These are phyloP conservation scores for Colletotrichum euphorbiae DNA, from an alignment of 2,329 filamentous ascomycete genomes.

Conservation along the genomic window DNA sequence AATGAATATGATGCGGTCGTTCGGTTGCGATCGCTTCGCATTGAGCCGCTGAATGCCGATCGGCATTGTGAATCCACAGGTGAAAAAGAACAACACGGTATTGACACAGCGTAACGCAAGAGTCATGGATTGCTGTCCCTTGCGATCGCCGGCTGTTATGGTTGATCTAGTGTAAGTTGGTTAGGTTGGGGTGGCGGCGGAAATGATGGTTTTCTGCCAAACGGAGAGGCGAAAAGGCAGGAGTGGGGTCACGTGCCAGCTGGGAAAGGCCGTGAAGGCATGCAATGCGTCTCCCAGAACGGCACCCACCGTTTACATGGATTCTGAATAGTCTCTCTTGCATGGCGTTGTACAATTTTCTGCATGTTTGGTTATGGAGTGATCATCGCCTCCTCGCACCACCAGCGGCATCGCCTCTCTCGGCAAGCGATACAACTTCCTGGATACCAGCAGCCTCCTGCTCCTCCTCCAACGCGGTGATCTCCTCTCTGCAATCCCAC, in stretches of 20 bases:
- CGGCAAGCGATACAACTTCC: conserved; percentile 89
- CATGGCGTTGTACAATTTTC: too few species aligned
- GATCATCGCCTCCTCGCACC: conserved; percentile 41
- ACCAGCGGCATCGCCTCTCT: conserved; percentile 71
- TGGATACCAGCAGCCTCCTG: conserved; percentile 95
- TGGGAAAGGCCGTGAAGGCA: background rate
- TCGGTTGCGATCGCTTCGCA: conserved; percentile 78
- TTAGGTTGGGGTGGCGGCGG: background rate
- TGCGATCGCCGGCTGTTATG: too few species aligned
- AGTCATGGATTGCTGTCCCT: too few species aligned
- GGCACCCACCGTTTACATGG: too few species aligned
- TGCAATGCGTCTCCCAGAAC: too few species aligned
- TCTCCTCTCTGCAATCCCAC: conserved; percentile 98
- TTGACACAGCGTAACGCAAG: too few species aligned
- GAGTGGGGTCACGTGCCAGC: conserved; percentile 31
- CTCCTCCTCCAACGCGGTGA: conserved; percentile 91
- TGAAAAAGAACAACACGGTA: background rate
- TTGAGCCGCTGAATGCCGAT: conserved; percentile 84
- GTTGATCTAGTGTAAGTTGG: background rate
- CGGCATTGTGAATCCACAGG: conserved; percentile 67
- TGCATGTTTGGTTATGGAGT: background rate
- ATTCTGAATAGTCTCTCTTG: too few species aligned
- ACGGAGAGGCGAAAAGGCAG: conserved; percentile 7
- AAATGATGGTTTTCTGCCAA: background rate
- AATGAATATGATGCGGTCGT: conserved; percentile 85